Conservation (phyloP, 2,329 filamentous ascomycete genomes). For the Dactylonectria macrodidyma region DNA sequence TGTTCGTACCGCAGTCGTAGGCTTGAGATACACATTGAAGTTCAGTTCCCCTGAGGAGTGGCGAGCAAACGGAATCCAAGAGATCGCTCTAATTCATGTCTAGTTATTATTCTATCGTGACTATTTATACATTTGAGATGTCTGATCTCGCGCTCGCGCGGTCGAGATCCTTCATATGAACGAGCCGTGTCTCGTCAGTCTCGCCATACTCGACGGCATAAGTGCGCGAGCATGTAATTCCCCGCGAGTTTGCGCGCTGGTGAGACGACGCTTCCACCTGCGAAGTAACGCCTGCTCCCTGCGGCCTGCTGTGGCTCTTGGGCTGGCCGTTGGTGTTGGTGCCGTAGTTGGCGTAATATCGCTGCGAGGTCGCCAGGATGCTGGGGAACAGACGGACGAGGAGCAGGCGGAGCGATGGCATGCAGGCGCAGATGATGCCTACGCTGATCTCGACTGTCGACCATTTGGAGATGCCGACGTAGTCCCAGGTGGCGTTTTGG, state of each 20-base stretch:
- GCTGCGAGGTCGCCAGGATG: slow-evolving; percentile 48
- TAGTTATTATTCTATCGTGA: neutral
- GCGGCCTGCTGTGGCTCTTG: slow-evolving; percentile 24
- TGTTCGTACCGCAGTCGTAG: no score
- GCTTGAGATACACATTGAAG: neutral
- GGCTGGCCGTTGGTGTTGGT: slow-evolving; percentile 32
- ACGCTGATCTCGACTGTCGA: slow-evolving; percentile 57
- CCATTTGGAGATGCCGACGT: slow-evolving; percentile 51
- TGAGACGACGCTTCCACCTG: slow-evolving; percentile 39
- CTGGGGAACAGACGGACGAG: slow-evolving; percentile 57
- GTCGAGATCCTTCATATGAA: slow-evolving; percentile 48
- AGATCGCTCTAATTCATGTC: no score
- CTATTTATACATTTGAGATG: slow-evolving; percentile 44
- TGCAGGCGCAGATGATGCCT: slow-evolving; percentile 57
- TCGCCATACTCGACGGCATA: slow-evolving; percentile 54
- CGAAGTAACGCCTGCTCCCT: slow-evolving; percentile 43
- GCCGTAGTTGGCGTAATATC: slow-evolving; percentile 46
- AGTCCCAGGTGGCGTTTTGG: slow-evolving; percentile 55
- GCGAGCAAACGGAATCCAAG: no score
- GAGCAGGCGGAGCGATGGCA: slow-evolving; percentile 55
- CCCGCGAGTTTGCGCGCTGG: slow-evolving; percentile 35
- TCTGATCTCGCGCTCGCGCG: slow-evolving; percentile 30
- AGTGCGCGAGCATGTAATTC: slow-evolving; percentile 52
- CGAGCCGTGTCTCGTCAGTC: slow-evolving; percentile 50
- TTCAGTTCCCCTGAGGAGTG: neutral